Base-by-base conservation (phyloP, 495 filamentous ascomycete genomes). In the Neurospora discreta region DNA sequence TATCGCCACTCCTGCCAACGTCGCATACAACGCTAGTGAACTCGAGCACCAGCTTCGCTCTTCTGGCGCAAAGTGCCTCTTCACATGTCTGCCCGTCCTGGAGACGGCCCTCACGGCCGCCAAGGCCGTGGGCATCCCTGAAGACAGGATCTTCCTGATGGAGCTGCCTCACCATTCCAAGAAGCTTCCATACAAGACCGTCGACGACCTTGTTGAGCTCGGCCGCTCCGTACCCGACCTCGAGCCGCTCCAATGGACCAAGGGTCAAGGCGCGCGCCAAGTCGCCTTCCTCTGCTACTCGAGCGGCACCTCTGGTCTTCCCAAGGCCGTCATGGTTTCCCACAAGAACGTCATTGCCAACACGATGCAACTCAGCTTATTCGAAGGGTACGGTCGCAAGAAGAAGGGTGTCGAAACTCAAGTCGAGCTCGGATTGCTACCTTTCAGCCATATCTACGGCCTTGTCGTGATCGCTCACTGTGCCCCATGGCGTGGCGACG, bases 321-420 rank as follows among this genome's bases (percentile, higher is more conserved):
- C 93, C 90, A 97, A 97, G 93, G 93, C 93, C 36, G 93, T 96
- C 43, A 97, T 93, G 93, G 93, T 97, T 73, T 90, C 92, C 16
- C 94, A 97, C 80, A 81, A 84, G 18, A 97, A 97, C 77, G 91
- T 97, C 20, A 97, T 97, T 69, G 89, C 92, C 39, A 97, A 97
- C 75, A 86, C 88, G 1, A 77, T 95, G 75, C 91, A 94, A 75
- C 84, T 89, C 71, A 72, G 77, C 20, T 78, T 84, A 15, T 89
- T 82, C 72, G 91, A 95, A 39, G 77, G 80, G n/a, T 74, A 81
- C 1, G 73, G 76, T 5, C 73, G 80, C 44, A 81, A 76, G 41
- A 75, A 84, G 39, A 74, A 77, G 1, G 82, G 83, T 11, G 71
- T 81, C 65, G 80, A 81, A 40, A 89, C 87, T 0, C 91, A 95